Conservation (phyloP, 140 eudicot species). For the Oenanthe javanica region DNA sequence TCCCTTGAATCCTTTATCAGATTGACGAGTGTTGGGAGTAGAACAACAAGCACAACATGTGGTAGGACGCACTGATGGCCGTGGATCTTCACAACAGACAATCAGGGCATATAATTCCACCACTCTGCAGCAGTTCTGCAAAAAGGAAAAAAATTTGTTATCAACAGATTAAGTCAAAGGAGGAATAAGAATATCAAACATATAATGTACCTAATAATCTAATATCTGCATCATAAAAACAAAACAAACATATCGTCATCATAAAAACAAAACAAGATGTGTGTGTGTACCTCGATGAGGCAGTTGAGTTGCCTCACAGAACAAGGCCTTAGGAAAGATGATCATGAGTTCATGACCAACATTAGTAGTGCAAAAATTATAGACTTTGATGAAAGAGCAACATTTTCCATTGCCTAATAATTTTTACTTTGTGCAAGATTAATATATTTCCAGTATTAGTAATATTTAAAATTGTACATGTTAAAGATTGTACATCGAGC, state of each 20-base stretch:
- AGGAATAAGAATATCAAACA: neutral
- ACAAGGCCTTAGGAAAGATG: neutral
- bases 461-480: neutral
- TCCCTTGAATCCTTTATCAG: neutral
- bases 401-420: neutral
- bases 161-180: neutral
- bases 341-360: neutral
- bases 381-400: neutral
- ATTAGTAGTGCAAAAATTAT: neutral
- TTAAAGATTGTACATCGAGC: neutral
- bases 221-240: neutral
- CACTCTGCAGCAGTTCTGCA: slow-evolving; percentile 3
- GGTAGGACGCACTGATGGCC: neutral
- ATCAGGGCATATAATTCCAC: neutral
- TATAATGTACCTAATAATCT: neutral
- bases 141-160: neutral
- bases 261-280: neutral
- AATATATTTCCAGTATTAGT: neutral
- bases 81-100: neutral
- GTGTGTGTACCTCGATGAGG: neutral
- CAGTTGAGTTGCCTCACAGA: neutral
- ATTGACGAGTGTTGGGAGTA: neutral
- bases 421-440: neutral
- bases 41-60: slow-evolving; percentile 2
- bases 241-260: neutral